Conservation (phyloP, 2,329 filamentous ascomycete genomes). For the Ascochyta fabae region DNA sequence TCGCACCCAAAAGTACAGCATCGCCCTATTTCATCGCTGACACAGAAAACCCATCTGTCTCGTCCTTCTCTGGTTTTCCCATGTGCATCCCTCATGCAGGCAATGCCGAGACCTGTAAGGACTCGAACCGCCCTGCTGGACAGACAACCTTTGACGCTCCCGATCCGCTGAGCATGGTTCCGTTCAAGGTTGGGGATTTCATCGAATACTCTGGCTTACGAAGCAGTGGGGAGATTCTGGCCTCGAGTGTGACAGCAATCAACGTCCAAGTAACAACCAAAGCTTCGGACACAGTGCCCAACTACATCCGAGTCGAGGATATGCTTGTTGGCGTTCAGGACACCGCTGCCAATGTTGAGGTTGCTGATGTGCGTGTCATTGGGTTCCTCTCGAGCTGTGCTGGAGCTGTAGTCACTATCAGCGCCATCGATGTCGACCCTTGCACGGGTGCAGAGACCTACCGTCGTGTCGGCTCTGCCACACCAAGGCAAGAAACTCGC, state of each 20-base stretch:
- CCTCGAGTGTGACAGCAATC: constrained; percentile 46
- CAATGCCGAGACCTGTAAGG: constrained; percentile 46
- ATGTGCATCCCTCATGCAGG: constrained; percentile 59
- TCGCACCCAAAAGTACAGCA: constrained; percentile 31
- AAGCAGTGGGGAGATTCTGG: constrained; percentile 42
- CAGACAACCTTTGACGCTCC: constrained; percentile 39
- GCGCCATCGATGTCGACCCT: constrained; percentile 52
- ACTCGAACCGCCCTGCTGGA: constrained; percentile 45
- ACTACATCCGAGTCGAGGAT: constrained; percentile 54
- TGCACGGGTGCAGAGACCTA: constrained; percentile 51
- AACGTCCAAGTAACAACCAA: constrained; percentile 52
- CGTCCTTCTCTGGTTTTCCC: constrained; percentile 59
- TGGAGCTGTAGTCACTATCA: constrained; percentile 44
- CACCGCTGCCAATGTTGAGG: constrained; percentile 42
- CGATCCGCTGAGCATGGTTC: constrained; percentile 51
- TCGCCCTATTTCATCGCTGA: constrained; percentile 56
- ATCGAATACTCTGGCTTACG: constrained; percentile 51
- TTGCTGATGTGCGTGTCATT: constrained; percentile 45
- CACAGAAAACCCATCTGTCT: constrained; percentile 57
- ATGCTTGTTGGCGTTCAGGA: constrained; percentile 51
- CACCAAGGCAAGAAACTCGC: constrained; percentile 41
- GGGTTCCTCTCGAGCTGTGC: constrained; percentile 50
- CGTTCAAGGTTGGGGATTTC: constrained; percentile 51
- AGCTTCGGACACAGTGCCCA: constrained; percentile 41
- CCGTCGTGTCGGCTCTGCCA: constrained; percentile 45